Conservation (phyloP, 2,329 filamentous ascomycete species). For the Calonectria pseudoreteaudii region DNA sequence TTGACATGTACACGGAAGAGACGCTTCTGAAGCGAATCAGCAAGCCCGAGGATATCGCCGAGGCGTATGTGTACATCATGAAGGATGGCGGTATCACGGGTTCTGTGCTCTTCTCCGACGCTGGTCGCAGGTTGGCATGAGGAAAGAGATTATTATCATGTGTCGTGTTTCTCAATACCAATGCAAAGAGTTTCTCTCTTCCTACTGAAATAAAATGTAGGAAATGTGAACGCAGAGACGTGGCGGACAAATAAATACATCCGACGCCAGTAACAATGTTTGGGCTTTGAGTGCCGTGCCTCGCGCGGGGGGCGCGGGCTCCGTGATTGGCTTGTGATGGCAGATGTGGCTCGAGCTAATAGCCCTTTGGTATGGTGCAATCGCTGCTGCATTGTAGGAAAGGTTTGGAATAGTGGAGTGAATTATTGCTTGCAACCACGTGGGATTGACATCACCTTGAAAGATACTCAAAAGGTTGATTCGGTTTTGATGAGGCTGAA, state of each 20-base stretch:
- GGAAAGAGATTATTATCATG: not conserved
- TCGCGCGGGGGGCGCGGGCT: not conserved
- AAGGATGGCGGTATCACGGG: not conserved
- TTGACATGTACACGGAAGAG: not conserved
- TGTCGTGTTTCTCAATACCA: not conserved
- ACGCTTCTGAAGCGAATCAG: not conserved
- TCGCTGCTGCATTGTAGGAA: not conserved
- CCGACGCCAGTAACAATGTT: not conserved
- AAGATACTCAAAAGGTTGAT: not conserved
- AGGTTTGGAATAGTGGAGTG: not conserved
- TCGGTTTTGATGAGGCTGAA: not conserved
- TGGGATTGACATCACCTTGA: not conserved
- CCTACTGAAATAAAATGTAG: not conserved
- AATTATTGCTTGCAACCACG: not conserved
- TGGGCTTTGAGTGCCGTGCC: not conserved
- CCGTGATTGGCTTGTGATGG: not conserved
- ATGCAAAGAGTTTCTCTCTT: not conserved
- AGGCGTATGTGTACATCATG: constrained; percentile 5
- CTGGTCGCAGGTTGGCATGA: not conserved
- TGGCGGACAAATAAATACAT: not conserved
- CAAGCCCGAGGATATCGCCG: constrained; percentile 6
- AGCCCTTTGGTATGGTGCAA: not conserved
- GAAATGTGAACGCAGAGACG: not conserved
- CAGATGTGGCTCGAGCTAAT: not conserved
- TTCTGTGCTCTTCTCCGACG: not conserved